Conservation (phyloP, 257 asterid genomes). For the Jacaranda copaia region DNA sequence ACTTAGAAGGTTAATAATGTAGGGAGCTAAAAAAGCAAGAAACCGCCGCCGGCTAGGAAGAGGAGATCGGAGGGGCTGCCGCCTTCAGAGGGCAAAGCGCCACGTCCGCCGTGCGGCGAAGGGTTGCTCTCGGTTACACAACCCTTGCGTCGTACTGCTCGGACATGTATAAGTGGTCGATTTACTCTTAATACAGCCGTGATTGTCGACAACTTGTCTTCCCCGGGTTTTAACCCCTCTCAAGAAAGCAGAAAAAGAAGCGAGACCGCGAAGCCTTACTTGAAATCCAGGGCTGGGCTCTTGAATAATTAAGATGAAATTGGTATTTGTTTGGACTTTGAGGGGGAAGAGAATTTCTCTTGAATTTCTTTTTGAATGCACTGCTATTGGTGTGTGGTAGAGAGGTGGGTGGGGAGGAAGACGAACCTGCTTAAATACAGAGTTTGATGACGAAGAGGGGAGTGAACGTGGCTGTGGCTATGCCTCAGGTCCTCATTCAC, state of each 20-base stretch:
- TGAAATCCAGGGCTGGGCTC: constrained; percentile 27
- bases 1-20: background rate
- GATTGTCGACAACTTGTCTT: constrained; percentile 63
- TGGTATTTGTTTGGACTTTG: background rate
- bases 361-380: background rate
- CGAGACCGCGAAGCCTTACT: background rate
- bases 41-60: constrained; percentile 99
- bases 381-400: background rate
- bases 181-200: constrained; percentile 80
- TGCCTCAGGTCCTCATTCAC: background rate
- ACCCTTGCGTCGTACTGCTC: constrained; percentile 75
- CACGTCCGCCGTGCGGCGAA: constrained; percentile 99
- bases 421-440: constrained; percentile 15
- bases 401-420: background rate
- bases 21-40: constrained; percentile 4
- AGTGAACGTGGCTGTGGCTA: constrained; percentile 26
- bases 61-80: constrained; percentile 98
- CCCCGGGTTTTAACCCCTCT: constrained; percentile 57
- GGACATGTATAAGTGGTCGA: constrained; percentile 68
- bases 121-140: constrained; percentile 76
- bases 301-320: background rate
- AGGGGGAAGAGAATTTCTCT: background rate
- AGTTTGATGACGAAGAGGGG: background rate
- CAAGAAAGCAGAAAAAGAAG: background rate
- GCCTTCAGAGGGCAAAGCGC: constrained; percentile 97